Evolutionary conservation across 192 early-diverging fungal species (phyloP), one percentile per base, ranked within the genome.

Genomic region (Mortierella alpina): DNA sequence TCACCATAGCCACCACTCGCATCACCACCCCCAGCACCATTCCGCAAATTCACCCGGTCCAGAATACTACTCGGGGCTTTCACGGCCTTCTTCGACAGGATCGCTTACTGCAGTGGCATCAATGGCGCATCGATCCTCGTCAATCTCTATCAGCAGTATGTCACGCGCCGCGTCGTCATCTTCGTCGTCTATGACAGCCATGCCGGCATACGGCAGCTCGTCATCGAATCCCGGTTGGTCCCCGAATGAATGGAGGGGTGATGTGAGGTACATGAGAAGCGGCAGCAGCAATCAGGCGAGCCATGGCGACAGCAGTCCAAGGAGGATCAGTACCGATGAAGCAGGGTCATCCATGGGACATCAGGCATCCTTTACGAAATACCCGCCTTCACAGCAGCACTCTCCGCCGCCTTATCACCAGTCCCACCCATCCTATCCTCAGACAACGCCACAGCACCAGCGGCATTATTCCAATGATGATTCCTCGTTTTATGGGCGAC

Each of bases 391-490:
- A 51, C 50, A 51, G 11, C 50, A 51, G 11, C 53, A 66, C 2
- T 31, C 12, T 22, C 39, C 42, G 12, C 69, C 63, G 17, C 39
- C 42, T 15, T 44, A 54, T 31, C 53, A 57, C 14, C 44, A 55
- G 2, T 63, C 70, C 0, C 42, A 39, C 12, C 58, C 39, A 6
- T 59, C 58, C 7, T 41, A 59, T 9, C 42, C 58, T 59, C 58
- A 59, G 40, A 40, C 58, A n/a, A 59, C 42, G 40, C 58, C 39
- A 51, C 42, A 63, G 0, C 74, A 77, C 22, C 62, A 70, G 48
- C 67, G 68, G 23, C 67, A 70, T 18, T 57, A 48, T 13, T 78
- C 75, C 11, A 60, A 45, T 22, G 75, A 78, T 39, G 75, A 70
- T 45, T 48, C 53, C 18, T 18, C 63, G 53, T 39, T 17, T 47